phyloP scores from a whole-genome alignment of 2,329 filamentous ascomycete genomes.

The Monosporascus cannonballus region DNA sequence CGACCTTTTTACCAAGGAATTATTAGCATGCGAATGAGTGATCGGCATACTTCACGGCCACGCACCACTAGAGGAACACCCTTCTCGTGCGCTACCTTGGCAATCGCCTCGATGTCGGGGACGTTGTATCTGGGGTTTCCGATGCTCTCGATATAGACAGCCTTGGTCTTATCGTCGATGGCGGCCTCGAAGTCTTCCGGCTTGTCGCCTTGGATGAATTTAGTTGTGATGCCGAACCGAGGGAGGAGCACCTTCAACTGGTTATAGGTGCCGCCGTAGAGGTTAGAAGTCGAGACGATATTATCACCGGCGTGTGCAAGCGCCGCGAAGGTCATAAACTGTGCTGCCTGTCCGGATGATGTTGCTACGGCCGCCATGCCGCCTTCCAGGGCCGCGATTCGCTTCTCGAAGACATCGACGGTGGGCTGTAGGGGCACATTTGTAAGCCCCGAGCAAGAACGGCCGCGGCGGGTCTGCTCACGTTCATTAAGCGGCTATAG shows the following conservation, averaged over 20 bases:
- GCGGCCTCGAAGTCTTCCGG: slow-evolving; percentile 71
- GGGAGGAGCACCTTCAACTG: slow-evolving; percentile 90
- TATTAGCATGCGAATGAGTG: not conserved
- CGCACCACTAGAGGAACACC: slow-evolving; percentile 59
- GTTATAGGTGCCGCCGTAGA: slow-evolving; percentile 96
- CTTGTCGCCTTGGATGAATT: slow-evolving; percentile 79
- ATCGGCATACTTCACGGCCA: slow-evolving; percentile 6
- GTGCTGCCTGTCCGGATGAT: slow-evolving; percentile 81
- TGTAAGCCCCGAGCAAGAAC: not conserved
- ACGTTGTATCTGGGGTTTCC: slow-evolving; percentile 93
- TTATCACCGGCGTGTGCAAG: slow-evolving; percentile 89
- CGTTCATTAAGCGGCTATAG: slow-evolving; percentile 95
- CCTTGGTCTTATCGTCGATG: slow-evolving; percentile 92
- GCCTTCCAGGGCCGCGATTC: slow-evolving; percentile 90
- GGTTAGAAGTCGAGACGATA: slow-evolving; percentile 82
- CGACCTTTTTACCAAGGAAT: slow-evolving; percentile 46
- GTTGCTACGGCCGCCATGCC: slow-evolving; percentile 81
- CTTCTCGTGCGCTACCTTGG: slow-evolving; percentile 65
- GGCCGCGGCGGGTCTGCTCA: slow-evolving; percentile 32
- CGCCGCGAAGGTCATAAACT: slow-evolving; percentile 82
- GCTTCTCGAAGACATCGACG: slow-evolving; percentile 92
- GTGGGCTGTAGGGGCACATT: slow-evolving; percentile 59
- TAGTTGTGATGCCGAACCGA: slow-evolving; percentile 80
- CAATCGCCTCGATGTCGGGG: slow-evolving; percentile 83
- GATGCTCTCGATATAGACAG: slow-evolving; percentile 85